Evolutionary conservation across 2,329 filamentous ascomycete species (phyloP).

Genomic region (Botrytis paeoniae): DNA sequence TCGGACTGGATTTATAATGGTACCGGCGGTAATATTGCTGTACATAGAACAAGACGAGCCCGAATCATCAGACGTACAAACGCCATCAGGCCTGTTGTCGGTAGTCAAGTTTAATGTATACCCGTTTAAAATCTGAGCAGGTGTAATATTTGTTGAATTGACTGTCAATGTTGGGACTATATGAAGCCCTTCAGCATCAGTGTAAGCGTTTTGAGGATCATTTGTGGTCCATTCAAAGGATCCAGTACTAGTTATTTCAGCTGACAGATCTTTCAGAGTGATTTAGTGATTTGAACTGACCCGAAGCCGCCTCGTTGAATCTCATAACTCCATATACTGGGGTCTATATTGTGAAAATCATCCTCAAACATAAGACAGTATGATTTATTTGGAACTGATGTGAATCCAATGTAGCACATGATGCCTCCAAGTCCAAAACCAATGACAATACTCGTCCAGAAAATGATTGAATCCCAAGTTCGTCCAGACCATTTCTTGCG

Average conservation of each 20-base stretch:
- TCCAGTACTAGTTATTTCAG: slow-evolving; percentile 40
- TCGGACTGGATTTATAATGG: slow-evolving; percentile 49
- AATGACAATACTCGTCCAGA: slow-evolving; percentile 16
- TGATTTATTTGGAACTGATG: slow-evolving; percentile 31
- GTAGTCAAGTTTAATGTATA: slow-evolving; percentile 46
- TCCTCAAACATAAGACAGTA: slow-evolving; percentile 50
- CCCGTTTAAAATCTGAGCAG: slow-evolving; percentile 41
- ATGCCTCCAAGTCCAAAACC: slow-evolving; percentile 21
- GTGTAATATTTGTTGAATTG: slow-evolving; percentile 41
- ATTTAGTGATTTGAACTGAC: neutral
- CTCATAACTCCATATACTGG: slow-evolving; percentile 46
- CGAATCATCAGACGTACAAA: slow-evolving; percentile 42
- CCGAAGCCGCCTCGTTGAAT: slow-evolving; percentile 37
- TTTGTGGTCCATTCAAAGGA: slow-evolving; percentile 55
- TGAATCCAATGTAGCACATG: slow-evolving; percentile 21
- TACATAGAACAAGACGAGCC: slow-evolving; percentile 40
- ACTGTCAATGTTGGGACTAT: slow-evolving; percentile 53
- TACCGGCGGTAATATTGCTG: slow-evolving; percentile 44
- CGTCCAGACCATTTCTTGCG: slow-evolving; percentile 20
- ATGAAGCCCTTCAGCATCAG: slow-evolving; percentile 49
- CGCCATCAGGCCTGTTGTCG: slow-evolving; percentile 35
- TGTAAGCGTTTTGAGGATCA: slow-evolving; percentile 47
- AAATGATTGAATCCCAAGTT: slow-evolving; percentile 21
- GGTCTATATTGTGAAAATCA: slow-evolving; percentile 44
- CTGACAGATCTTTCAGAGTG: neutral